These are phyloP conservation scores for Inga oerstediana DNA, from an alignment of 306 rosid species.

Conservation along the genomic window DNA sequence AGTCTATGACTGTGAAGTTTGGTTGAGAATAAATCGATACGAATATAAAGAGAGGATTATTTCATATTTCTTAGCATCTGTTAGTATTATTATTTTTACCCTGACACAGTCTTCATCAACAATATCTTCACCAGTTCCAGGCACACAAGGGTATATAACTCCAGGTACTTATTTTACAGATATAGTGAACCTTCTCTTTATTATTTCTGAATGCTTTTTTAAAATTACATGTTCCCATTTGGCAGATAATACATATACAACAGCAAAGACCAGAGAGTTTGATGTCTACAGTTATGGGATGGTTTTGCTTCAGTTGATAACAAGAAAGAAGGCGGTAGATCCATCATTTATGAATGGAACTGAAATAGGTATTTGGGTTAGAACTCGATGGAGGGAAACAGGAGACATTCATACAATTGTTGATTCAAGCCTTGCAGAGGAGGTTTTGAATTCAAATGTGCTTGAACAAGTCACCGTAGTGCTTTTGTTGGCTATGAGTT, in stretches of 20 bases:
- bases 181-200: neutral
- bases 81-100: too few relatives aligned
- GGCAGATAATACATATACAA: slow-evolving; percentile 72
- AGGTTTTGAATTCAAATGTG: neutral
- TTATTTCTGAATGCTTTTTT: neutral
- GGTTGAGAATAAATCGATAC: too few relatives aligned
- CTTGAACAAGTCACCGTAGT: slow-evolving; percentile 54
- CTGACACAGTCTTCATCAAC: slow-evolving; percentile 46
- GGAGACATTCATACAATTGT: slow-evolving; percentile 51
- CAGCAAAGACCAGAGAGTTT: too few relatives aligned
- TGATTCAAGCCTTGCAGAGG: slow-evolving; percentile 67
- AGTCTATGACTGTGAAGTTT: too few relatives aligned
- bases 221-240: slow-evolving; percentile 15
- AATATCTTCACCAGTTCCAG: slow-evolving; percentile 39
- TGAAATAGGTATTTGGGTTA: slow-evolving; percentile 58
- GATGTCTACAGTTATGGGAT: too few relatives aligned
- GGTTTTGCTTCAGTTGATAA: too few relatives aligned
- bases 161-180: slow-evolving; percentile 41
- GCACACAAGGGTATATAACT: neutral
- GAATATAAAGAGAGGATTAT: too few relatives aligned
- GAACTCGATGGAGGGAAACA: slow-evolving; percentile 50
- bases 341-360: too few relatives aligned
- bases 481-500: slow-evolving; percentile 62
- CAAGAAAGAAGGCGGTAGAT: too few relatives aligned
- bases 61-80: too few relatives aligned